These are phyloP conservation scores for Candolleomyces aberdarensis DNA, from an alignment of 768 basidiomycete species.

Conservation along the genomic window DNA sequence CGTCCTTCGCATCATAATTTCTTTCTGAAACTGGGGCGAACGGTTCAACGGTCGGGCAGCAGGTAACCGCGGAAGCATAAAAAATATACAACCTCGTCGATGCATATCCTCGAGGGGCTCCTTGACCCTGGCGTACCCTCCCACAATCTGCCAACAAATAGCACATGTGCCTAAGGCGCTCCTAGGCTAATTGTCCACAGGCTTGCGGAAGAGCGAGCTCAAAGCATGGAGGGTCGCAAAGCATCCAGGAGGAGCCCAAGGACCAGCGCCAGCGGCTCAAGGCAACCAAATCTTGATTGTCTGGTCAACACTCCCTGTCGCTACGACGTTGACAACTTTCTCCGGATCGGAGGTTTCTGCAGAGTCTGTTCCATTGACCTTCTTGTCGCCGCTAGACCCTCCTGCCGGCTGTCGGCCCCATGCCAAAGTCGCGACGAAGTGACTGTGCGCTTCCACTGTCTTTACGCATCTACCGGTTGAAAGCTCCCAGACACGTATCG, in stretches of 20 bases:
- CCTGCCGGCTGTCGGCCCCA: conserved; percentile 68
- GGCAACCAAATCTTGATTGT: conserved; percentile 66
- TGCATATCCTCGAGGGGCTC: no score
- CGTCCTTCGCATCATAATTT: no score
- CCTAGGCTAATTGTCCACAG: background rate
- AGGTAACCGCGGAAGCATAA: no score
- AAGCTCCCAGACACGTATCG: conserved; percentile 88
- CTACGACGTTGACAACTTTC: conserved; percentile 67
- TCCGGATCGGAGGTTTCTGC: conserved; percentile 38
- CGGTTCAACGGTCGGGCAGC: no score
- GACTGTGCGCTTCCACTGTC: conserved; percentile 82
- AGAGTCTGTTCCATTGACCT: conserved; percentile 33
- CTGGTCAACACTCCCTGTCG: conserved; percentile 68
- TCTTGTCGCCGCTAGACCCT: conserved; percentile 32
- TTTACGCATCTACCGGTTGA: conserved; percentile 82
- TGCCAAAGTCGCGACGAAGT: conserved; percentile 77
- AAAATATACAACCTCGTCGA: no score
- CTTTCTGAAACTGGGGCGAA: no score
- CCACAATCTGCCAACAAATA: background rate
- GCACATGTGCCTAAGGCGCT: background rate
- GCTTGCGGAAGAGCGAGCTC: background rate
- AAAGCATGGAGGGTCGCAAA: background rate
- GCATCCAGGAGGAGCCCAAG: background rate
- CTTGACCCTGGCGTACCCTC: background rate
- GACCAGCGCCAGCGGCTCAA: conserved; percentile 22